Conservation (phyloP, 306 rosid species). For the Dryas drummondii region DNA sequence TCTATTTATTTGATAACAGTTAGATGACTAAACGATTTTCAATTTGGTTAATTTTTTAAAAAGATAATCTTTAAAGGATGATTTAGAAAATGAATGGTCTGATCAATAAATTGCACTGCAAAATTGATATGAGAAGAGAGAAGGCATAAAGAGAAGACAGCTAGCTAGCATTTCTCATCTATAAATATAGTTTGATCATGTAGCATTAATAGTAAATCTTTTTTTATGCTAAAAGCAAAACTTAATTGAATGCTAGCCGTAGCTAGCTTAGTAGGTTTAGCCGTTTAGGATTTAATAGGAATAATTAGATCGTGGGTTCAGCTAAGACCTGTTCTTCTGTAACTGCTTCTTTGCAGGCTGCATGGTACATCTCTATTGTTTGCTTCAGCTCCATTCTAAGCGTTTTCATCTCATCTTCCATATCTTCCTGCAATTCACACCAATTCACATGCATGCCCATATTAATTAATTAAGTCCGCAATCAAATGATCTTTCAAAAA, state of each 20-base stretch:
- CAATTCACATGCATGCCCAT: not conserved
- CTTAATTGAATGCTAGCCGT: not conserved
- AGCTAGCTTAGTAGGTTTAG: not conserved
- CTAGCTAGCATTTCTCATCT: too few relatives aligned
- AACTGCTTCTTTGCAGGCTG: constrained; percentile 29
- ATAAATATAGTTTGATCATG: too few relatives aligned
- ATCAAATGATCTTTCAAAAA: not conserved
- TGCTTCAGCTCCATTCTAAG: constrained; percentile 31
- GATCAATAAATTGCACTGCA: too few relatives aligned
- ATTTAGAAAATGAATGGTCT: too few relatives aligned
- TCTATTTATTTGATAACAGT: too few relatives aligned
- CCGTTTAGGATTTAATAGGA: not conserved
- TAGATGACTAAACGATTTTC: too few relatives aligned
- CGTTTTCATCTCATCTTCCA: constrained; percentile 32
- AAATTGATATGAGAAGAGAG: too few relatives aligned
- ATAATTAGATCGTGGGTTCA: not conserved
- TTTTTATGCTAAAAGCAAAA: not conserved
- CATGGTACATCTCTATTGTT: constrained; percentile 28
- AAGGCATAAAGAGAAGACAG: too few relatives aligned
- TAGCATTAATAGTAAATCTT: not conserved
- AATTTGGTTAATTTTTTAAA: too few relatives aligned
- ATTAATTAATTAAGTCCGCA: not conserved
- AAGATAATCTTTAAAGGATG: too few relatives aligned
- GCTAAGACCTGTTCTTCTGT: constrained; percentile 24
- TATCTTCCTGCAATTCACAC: constrained; percentile 24